Base-by-base conservation (phyloP, 148 eudicot genomes). In the Nepenthes gracilis region DNA sequence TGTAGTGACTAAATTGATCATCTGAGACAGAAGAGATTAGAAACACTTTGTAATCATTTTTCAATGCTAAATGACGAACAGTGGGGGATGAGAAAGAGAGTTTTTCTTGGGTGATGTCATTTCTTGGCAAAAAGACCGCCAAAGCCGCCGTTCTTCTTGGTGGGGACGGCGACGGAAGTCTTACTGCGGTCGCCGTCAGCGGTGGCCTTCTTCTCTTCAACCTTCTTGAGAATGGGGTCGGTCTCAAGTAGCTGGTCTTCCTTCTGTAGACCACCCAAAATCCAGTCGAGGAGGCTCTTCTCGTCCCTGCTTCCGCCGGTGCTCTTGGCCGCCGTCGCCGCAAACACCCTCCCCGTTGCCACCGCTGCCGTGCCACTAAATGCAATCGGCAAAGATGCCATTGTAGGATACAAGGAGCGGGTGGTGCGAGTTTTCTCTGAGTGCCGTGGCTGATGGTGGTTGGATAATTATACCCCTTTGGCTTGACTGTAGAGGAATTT, bases 91-190 rank as follows among this genome's bases (percentile, higher is more conserved):
- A n/a, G n/a, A n/a, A n/a, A n/a, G n/a, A n/a, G n/a, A n/a, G n/a
- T n/a, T n/a, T n/a, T n/a, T n/a, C n/a, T n/a, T 40, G 43, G 43
- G 43, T 40, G 43, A 2, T 3, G 4, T 63, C 58, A 60, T 62
- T 85, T 85, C 82, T 85, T 89, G 66, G 82, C 82, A 49, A 89
- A 89, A 49, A 85, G 74, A 7, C 92, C 89, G 11, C 93, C 92
- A 13, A 85, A 54, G 13, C 80, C 89, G 23, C 88, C 85, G 3
- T 78, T 77, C 74, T 83, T 83, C 87, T 83, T 81, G 15, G 71
- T 64, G 33, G 81, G 81, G 38, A 74, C 74, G 0, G 74, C 67
- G 6, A 72, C 85, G 0, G 87, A 54, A 36, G 48, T 65, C 70
- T 80, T 80, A 6, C 79, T 68, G 60, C 78, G n/a, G n/a, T n/a